These are phyloP conservation scores for Botrytis paeoniae DNA, from an alignment of 2,329 filamentous ascomycete species.

Conservation along the genomic window DNA sequence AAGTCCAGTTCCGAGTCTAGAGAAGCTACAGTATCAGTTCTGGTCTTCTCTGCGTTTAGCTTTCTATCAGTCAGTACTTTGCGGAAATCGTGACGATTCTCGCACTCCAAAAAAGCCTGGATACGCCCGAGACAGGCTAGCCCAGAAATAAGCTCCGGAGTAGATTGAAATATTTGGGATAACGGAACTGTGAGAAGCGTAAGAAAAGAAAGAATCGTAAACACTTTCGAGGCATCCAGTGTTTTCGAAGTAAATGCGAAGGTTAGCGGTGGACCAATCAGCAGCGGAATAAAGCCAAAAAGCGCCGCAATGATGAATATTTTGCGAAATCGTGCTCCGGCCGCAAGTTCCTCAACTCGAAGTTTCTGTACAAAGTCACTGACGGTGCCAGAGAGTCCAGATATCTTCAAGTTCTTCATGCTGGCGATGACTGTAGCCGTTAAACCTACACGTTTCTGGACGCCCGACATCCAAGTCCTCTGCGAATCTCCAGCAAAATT, in stretches of 20 bases:
- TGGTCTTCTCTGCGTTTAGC: not conserved
- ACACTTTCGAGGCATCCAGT: constrained; percentile 23
- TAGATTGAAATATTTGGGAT: constrained; percentile 25
- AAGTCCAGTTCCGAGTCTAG: not conserved
- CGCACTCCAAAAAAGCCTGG: not conserved
- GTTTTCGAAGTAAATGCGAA: constrained; percentile 25
- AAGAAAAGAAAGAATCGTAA: constrained; percentile 27
- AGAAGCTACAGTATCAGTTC: not conserved
- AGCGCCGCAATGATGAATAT: constrained; percentile 20
- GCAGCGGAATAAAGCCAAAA: constrained; percentile 24
- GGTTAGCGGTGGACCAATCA: constrained; percentile 23
- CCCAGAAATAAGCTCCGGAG: constrained; percentile 25
- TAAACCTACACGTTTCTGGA: constrained; percentile 11
- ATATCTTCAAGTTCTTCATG: constrained; percentile 44
- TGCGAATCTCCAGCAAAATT: constrained; percentile 25
- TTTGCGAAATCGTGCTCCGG: constrained; percentile 34
- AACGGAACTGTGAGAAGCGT: constrained; percentile 28
- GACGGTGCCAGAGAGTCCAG: constrained; percentile 38
- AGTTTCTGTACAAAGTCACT: constrained; percentile 35
- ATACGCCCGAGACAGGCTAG: constrained; percentile 8
- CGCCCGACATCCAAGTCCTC: constrained; percentile 23
- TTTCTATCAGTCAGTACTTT: not conserved
- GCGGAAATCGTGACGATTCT: not conserved
- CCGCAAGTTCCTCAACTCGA: constrained; percentile 39
- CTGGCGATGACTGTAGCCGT: constrained; percentile 37